Evolutionary conservation across 495 filamentous ascomycete species (phyloP), one percentile per base, ranked within the genome.

Genomic region (Neurospora sublineolata): DNA sequence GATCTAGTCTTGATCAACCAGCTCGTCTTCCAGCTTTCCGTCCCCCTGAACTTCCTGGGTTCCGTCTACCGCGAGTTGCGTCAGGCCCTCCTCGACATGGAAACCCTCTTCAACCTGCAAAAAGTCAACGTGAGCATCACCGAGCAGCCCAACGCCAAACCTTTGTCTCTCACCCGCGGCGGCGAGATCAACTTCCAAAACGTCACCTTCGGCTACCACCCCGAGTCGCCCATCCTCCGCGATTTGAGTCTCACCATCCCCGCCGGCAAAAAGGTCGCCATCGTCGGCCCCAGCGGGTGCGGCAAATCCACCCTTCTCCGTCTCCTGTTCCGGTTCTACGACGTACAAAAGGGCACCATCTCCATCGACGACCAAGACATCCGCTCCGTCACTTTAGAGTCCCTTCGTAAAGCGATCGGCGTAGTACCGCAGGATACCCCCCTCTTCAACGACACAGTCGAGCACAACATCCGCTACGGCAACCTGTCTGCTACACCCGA

Each of bases 1-100:
- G 95, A 99, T 77, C 85, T 99, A 42, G 96, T 99, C 69, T 93
- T 99, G 91, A 93, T 98, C 75, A 99, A 99, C 79, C 96, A 98
- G 82, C 89, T 99, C 14, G 94, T 99, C 73, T 99, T 99, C 81
- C 95, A 99, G 81, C 89, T 99, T 14, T 97, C 93, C 3, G 92
- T 98, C 1, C 95, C 95, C 0, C 85, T 99, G 46, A 99, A 98
- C 83, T 99, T 98, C 81, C 84, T 99, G 1, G 95, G 95, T 11
- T 94, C 92, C 8, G 94, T 99, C 5, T 99, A 99, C 80, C 91
- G 95, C 73, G 96, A 99, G 83, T 86, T 99, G 67, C 86, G 95
- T 46, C 96, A 99, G 82, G 97, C 93, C 14, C 83, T 98, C 68
- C 82, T 98, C 69, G 95, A 99, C 78, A 98, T 99, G 96, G 95